Percentiles rank a stretch among this genome's conserved stretches.
phyloP scores from a whole-genome alignment of 1,284 basidiomycete species.

The Leccinum fallax region DNA sequence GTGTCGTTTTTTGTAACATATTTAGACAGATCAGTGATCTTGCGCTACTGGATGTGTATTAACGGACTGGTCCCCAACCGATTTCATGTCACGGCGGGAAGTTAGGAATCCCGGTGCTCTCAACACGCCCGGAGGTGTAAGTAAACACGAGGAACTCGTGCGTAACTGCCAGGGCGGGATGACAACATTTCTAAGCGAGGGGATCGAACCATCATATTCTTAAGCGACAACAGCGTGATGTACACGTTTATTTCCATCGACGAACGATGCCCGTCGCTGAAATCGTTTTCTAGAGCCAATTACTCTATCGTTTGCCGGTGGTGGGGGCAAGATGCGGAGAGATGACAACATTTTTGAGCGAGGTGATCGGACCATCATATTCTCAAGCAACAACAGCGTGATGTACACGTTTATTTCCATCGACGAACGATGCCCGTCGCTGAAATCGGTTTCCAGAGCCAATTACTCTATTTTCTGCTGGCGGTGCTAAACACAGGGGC shows the following conservation, averaged over 20 bases:
- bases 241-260: conserved; percentile 3
- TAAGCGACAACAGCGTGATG: not conserved
- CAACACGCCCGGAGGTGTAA: not conserved
- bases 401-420: not conserved
- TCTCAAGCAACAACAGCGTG: not conserved
- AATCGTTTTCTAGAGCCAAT: no score
- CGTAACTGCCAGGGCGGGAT: not conserved
- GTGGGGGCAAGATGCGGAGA: not conserved
- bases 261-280: not conserved
- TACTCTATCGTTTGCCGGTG: no score
- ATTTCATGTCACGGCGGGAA: not conserved
- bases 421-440: no score
- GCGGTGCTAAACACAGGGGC: no score
- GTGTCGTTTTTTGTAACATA: not conserved
- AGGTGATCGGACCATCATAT: not conserved
- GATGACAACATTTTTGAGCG: not conserved
- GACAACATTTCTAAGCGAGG: not conserved
- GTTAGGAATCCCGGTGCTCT: not conserved
- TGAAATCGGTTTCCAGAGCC: no score
- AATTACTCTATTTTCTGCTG: no score
- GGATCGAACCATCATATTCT: not conserved
- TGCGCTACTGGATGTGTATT: not conserved
- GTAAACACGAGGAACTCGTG: not conserved
- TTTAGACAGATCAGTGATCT: not conserved
- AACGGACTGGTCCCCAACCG: not conserved